phyloP scores from a whole-genome alignment of 2,329 filamentous ascomycete genomes.

The Rasamsonia emersonii region DNA sequence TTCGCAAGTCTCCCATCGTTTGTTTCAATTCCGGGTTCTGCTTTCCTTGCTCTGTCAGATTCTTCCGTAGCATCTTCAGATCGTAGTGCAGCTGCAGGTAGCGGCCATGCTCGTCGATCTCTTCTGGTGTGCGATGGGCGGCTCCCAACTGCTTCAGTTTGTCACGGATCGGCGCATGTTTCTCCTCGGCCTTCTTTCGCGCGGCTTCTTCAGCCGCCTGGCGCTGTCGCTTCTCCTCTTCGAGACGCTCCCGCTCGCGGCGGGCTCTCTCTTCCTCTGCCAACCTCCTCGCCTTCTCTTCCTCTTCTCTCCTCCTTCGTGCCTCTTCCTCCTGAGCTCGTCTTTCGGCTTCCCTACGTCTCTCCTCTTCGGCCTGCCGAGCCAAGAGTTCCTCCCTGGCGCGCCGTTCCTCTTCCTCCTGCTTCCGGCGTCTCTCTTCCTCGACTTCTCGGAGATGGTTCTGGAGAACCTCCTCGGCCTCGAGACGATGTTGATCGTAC shows the following conservation, averaged over 20 bases:
- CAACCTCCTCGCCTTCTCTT: conserved; percentile 29
- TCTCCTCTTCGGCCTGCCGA: conserved; percentile 28
- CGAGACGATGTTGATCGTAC: conserved; percentile 55
- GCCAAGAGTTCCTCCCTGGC: conserved; percentile 15
- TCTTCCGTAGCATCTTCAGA: conserved; percentile 53
- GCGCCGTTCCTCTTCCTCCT: conserved; percentile 23
- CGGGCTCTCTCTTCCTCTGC: conserved; percentile 26
- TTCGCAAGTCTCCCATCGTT: conserved; percentile 61
- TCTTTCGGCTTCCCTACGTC: conserved; percentile 32
- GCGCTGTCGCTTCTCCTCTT: conserved; percentile 24
- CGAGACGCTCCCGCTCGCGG: conserved; percentile 23
- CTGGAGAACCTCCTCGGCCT: conserved; percentile 46
- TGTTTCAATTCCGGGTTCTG: conserved; percentile 52
- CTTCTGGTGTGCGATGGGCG: conserved; percentile 22
- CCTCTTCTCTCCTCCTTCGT: conserved; percentile 25
- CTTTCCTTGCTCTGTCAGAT: conserved; percentile 47
- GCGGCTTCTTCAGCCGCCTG: conserved; percentile 21
- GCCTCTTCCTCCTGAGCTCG: conserved; percentile 35
- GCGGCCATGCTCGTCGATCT: conserved; percentile 36
- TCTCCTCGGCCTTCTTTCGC: conserved; percentile 13
- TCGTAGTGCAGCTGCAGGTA: conserved; percentile 56
- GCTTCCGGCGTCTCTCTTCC: conserved; percentile 26
- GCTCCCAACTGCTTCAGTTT: conserved; percentile 21
- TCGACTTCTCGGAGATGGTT: conserved; percentile 35
- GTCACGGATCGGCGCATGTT: no score